Evolutionary conservation across 2,329 filamentous ascomycete species (phyloP).

Genomic region (Penicillium occitanis): DNA sequence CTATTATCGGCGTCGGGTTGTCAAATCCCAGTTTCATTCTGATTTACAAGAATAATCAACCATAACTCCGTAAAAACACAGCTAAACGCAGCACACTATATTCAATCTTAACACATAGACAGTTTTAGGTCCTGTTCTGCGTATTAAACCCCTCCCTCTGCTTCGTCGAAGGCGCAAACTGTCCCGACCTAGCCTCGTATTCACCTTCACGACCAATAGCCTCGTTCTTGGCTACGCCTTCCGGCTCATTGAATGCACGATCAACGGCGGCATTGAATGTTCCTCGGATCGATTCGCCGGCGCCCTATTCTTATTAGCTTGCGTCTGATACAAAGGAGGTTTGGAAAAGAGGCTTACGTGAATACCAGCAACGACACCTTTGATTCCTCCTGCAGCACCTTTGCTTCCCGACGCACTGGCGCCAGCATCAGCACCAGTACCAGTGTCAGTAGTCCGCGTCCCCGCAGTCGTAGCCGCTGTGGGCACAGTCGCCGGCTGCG

Average conservation of each 20-base stretch:
- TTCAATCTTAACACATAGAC: neutral
- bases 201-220: slow-evolving; percentile 39
- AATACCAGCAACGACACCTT: slow-evolving; percentile 33
- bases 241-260: slow-evolving; percentile 37
- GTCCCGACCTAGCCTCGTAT: slow-evolving; percentile 34
- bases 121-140: neutral
- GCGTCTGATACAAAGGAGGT: neutral
- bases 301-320: slow-evolving; percentile 32
- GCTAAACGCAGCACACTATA: neutral
- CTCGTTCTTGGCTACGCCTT: slow-evolving; percentile 39
- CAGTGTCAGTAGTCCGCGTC: neutral
- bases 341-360: slow-evolving; percentile 32
- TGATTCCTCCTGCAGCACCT: slow-evolving; percentile 28
- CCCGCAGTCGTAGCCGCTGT: neutral
- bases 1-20: neutral
- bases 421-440: neutral
- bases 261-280: slow-evolving; percentile 40
- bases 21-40: neutral
- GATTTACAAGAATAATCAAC: neutral
- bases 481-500: neutral
- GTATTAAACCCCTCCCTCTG: slow-evolving; percentile 19
- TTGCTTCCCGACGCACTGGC: neutral
- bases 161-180: slow-evolving; percentile 28
- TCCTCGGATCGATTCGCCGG: slow-evolving; percentile 44
- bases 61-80: neutral